Evolutionary conservation across 139 green algal genomes (phyloP), one percentile per base, ranked within the genome.

Genomic region (Pleodorina starrii): DNA sequence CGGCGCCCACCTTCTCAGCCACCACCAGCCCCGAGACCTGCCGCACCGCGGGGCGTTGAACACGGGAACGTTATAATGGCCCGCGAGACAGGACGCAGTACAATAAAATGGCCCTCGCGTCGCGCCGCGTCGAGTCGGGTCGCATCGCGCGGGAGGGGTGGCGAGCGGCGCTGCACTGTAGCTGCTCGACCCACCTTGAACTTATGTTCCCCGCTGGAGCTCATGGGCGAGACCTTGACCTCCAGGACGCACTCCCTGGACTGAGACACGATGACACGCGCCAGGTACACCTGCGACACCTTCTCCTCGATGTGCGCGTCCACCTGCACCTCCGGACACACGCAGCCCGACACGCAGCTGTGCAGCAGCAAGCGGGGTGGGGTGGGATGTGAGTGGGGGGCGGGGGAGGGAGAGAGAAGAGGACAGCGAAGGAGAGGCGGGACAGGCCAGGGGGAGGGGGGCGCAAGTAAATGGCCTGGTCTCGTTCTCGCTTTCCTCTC

Each of bases 121-220:
- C n/a, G n/a, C n/a, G n/a, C n/a, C n/a, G n/a, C n/a, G n/a, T n/a
- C n/a, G n/a, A n/a, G n/a, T n/a, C n/a, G n/a, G n/a, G n/a, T n/a
- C n/a, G n/a, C n/a, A n/a, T n/a, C n/a, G n/a, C n/a, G n/a, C n/a
- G n/a, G n/a, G n/a, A n/a, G n/a, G n/a, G n/a, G n/a, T n/a, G n/a
- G n/a, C n/a, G n/a, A n/a, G n/a, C n/a, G n/a, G n/a, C n/a, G n/a
- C n/a, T n/a, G n/a, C n/a, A n/a, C n/a, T n/a, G n/a, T n/a, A n/a
- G n/a, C n/a, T n/a, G n/a, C n/a, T 73, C 63, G 21, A 76, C 66
- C 40, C 82, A 88, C 82, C 82, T 88, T 88, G 82, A 88, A 88
- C 66, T 88, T 88, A 32, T 88, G 43, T 63, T 88, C 66, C 19
- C 82, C 63, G 43, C 66, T 80, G 10, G 10, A 46, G 63, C 43